These are phyloP conservation scores for Coemansia sp. DNA, from an alignment of 192 early-diverging fungal species.

Conservation along the genomic window DNA sequence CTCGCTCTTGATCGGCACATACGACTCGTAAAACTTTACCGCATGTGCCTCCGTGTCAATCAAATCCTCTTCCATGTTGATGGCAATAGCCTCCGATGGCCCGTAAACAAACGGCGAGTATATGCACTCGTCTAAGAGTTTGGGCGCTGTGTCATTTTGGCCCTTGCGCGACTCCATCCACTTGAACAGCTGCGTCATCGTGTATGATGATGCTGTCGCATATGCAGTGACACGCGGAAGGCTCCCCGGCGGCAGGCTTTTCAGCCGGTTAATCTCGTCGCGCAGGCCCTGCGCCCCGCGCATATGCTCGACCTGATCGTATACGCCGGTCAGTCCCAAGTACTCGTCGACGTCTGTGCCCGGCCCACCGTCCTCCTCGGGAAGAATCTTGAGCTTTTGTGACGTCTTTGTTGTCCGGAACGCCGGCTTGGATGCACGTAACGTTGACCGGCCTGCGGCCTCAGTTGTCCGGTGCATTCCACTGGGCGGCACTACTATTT, in stretches of 20 bases:
- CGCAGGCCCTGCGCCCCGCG: slow-evolving; percentile 56
- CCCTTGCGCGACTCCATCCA: slow-evolving; percentile 67
- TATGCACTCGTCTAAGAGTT: slow-evolving; percentile 78
- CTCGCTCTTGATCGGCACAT: slow-evolving; percentile 62
- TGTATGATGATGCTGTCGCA: slow-evolving; percentile 80
- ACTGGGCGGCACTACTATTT: slow-evolving; percentile 52
- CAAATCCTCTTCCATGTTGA: slow-evolving; percentile 43
- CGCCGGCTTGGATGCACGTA: slow-evolving; percentile 58
- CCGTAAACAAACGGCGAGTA: slow-evolving; percentile 54
- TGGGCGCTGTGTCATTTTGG: slow-evolving; percentile 66
- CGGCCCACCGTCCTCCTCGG: slow-evolving; percentile 61
- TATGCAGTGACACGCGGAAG: slow-evolving; percentile 82
- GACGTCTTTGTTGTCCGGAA: slow-evolving; percentile 91
- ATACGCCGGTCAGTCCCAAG: slow-evolving; percentile 56
- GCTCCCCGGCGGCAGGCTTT: slow-evolving; percentile 68
- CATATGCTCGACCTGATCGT: slow-evolving; percentile 72
- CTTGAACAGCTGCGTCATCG: slow-evolving; percentile 73
- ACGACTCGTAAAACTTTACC: slow-evolving; percentile 42
- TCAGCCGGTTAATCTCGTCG: slow-evolving; percentile 71
- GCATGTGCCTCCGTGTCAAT: slow-evolving; percentile 23
- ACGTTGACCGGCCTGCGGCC: slow-evolving; percentile 18
- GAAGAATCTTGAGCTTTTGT: slow-evolving; percentile 88
- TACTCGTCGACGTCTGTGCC: slow-evolving; percentile 54
- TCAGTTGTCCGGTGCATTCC: slow-evolving; percentile 50
- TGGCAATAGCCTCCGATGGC: slow-evolving; percentile 38